A percentile compares a stretch with the other conserved stretches of the same genome.
Conservation (phyloP, 805 yeast genomes). For the Candida pseudofarinosa region DNA sequence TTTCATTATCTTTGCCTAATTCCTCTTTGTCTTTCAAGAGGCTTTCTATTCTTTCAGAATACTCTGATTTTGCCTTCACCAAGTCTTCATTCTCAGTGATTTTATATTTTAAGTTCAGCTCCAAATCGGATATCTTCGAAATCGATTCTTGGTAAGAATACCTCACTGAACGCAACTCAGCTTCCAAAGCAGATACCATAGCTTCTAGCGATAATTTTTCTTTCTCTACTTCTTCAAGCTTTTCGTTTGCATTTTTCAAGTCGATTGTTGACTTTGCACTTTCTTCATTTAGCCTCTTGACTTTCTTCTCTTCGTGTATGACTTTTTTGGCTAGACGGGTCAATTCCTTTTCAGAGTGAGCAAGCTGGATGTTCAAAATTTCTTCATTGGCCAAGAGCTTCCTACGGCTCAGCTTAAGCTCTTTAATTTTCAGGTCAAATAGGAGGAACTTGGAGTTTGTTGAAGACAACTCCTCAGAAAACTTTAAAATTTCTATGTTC, state of each 20-base stretch:
- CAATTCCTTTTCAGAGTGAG: slow-evolving; percentile 23
- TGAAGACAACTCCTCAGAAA: slow-evolving; percentile 14
- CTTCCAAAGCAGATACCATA: slow-evolving; percentile 2
- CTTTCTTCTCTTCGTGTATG: slow-evolving; percentile 11
- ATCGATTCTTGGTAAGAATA: not conserved
- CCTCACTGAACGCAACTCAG: not conserved
- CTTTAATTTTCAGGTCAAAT: slow-evolving; percentile 14
- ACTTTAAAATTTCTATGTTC: slow-evolving; percentile 15
- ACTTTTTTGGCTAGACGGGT: slow-evolving; percentile 22
- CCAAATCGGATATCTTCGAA: slow-evolving; percentile 1
- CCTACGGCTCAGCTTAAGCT: slow-evolving; percentile 12
- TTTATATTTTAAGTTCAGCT: slow-evolving; percentile 6
- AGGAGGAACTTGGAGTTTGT: slow-evolving; percentile 10
- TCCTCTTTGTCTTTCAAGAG: slow-evolving; percentile 17
- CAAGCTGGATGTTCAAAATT: slow-evolving; percentile 19
- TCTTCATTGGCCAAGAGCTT: slow-evolving; percentile 17
- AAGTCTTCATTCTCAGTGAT: slow-evolving; percentile 7
- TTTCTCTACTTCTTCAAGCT: not conserved
- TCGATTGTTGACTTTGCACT: slow-evolving; percentile 4
- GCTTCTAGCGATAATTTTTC: not conserved
- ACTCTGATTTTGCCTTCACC: slow-evolving; percentile 9
- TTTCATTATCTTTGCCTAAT: slow-evolving; percentile 4
- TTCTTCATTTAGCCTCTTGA: slow-evolving; percentile 7
- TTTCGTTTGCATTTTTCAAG: slow-evolving; percentile 4
- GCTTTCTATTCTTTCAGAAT: slow-evolving; percentile 12